These are phyloP conservation scores for Helotiales sp. DNA, from an alignment of 2,329 filamentous ascomycete genomes.

Conservation along the genomic window DNA sequence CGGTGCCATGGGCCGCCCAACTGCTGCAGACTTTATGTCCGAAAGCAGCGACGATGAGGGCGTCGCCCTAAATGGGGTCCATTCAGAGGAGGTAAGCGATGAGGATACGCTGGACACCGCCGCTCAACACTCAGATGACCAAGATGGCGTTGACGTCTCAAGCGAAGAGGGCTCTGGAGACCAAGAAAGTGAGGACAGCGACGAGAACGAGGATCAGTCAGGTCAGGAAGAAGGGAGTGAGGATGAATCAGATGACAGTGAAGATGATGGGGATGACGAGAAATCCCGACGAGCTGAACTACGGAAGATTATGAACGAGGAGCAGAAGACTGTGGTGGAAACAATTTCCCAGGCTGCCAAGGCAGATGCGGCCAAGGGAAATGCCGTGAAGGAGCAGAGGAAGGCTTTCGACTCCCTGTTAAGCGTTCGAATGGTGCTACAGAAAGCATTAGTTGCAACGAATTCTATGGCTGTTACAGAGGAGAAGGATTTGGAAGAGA, in stretches of 20 bases:
- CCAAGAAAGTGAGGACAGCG: constrained; percentile 30
- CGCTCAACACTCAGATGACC: constrained; percentile 35
- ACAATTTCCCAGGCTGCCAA: constrained; percentile 63
- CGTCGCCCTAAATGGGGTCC: constrained; percentile 32
- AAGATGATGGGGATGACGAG: constrained; percentile 33
- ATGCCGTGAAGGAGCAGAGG: constrained; percentile 82
- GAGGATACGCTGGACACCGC: constrained; percentile 35
- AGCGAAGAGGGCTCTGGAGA: constrained; percentile 34
- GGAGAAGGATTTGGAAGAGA: constrained; percentile 42
- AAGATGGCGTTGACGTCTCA: constrained; percentile 34
- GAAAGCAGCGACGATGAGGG: constrained; percentile 34
- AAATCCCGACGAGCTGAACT: constrained; percentile 54
- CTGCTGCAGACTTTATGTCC: constrained; percentile 58
- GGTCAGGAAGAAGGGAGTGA: constrained; percentile 34
- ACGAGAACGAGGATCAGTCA: constrained; percentile 25
- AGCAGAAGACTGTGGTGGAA: constrained; percentile 65
- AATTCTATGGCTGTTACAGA: constrained; percentile 66
- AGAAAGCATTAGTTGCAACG: constrained; percentile 82
- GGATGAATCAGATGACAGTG: constrained; percentile 30
- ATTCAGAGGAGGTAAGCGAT: constrained; percentile 31
- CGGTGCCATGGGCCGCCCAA: constrained; percentile 42
- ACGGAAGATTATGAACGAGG: constrained; percentile 65
- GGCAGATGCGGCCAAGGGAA: constrained; percentile 80
- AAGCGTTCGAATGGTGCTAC: constrained; percentile 87
- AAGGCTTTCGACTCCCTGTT: constrained; percentile 85